phyloP scores from a whole-genome alignment of 129 eudicot species.

The Silybum marianum region DNA sequence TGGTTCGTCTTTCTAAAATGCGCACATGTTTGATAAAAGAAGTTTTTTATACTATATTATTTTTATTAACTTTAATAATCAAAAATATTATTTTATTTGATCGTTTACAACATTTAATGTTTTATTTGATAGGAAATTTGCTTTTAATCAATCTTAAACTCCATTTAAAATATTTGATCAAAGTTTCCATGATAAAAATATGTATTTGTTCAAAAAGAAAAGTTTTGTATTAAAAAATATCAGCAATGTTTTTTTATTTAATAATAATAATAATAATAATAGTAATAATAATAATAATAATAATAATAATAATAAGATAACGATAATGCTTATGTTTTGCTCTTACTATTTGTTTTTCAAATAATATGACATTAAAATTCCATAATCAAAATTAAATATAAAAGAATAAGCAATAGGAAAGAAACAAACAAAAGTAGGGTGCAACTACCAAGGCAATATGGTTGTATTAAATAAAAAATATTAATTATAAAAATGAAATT shows the following conservation, averaged over 20 bases:
- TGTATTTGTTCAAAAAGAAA: neutral
- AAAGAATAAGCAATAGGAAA: neutral
- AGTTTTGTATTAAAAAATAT: neutral
- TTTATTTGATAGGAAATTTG: no score
- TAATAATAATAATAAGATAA: neutral
- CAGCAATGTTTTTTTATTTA: neutral
- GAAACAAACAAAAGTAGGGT: conserved; percentile 11
- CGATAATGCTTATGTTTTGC: neutral
- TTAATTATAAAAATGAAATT: neutral
- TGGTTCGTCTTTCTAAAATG: neutral
- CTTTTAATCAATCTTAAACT: neutral
- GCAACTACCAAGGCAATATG: conserved; percentile 10
- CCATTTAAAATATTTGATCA: neutral
- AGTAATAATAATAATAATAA: neutral
- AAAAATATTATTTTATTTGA: neutral
- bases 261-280: neutral
- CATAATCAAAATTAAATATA: neutral
- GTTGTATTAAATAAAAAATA: neutral
- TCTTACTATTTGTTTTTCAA: neutral
- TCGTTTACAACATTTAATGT: no score
- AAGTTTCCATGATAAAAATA: neutral
- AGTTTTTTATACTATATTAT: neutral
- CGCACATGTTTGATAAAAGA: conserved; percentile 16
- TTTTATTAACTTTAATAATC: neutral
- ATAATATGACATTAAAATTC: neutral